Evolutionary conservation across 305 asterid species (phyloP).

Genomic region (Euphrasia arctica): DNA sequence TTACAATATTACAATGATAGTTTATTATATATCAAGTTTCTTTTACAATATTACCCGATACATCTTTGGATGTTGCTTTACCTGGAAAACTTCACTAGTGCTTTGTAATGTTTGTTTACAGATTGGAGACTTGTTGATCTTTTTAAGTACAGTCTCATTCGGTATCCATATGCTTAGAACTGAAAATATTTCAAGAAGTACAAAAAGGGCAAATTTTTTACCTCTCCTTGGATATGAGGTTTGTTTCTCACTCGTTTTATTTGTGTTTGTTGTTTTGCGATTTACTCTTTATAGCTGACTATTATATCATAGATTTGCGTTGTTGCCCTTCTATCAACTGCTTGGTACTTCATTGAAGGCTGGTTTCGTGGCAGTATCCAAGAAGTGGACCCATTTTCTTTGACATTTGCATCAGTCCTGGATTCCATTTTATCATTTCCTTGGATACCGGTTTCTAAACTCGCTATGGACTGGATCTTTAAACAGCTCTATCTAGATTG

Average conservation of each 20-base stretch:
- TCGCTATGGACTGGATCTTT: background rate
- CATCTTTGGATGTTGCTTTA: background rate
- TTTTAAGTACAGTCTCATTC: conserved; percentile 69
- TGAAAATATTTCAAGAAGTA: conserved; percentile 65
- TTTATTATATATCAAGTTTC: conserved; percentile 12
- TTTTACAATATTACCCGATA: conserved; percentile 1
- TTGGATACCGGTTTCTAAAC: conserved; percentile 54
- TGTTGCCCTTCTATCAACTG: conserved; percentile 60
- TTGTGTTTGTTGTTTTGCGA: background rate
- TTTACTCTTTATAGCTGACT: conserved; percentile 9
- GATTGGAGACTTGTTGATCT: conserved; percentile 75
- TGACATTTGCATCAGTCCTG: conserved; percentile 41
- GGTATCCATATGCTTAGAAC: conserved; percentile 86
- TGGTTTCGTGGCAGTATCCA: conserved; percentile 41
- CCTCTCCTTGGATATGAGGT: conserved; percentile 84
- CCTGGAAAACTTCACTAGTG: conserved; percentile 9
- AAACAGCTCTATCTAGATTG: background rate
- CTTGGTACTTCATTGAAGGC: conserved; percentile 53
- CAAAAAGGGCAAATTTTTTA: conserved; percentile 46
- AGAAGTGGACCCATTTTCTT: conserved; percentile 40
- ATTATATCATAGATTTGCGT: conserved; percentile 43
- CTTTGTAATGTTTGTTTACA: conserved; percentile 30
- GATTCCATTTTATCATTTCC: conserved; percentile 50
- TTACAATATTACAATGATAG: background rate
- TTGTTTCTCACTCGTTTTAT: conserved; percentile 13